Conservation (phyloP, 1,139 yeast species). For the Entelexis sorbosivorans region DNA sequence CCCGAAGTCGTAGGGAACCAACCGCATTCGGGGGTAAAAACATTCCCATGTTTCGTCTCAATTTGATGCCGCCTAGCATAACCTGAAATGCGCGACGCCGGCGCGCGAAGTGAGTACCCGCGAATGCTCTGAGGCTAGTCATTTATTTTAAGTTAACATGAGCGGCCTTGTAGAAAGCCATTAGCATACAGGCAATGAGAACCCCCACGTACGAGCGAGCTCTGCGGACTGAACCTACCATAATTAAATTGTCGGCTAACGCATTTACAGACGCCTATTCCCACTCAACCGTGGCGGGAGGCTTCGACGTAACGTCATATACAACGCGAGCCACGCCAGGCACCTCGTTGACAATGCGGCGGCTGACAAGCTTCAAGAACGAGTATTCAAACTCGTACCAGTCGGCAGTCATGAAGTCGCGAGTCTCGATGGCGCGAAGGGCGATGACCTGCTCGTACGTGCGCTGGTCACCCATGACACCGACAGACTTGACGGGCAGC, state of each 20-base stretch:
- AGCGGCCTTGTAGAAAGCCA: too few relatives aligned
- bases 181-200: too few relatives aligned
- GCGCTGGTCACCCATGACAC: slow-evolving; percentile 99
- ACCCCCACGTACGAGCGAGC: slow-evolving; percentile 15
- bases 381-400: slow-evolving; percentile 92
- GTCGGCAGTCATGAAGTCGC: slow-evolving; percentile 99
- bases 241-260: neutral
- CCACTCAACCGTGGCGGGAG: slow-evolving; percentile 99
- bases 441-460: slow-evolving; percentile 99
- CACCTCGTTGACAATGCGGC: slow-evolving; percentile 96
- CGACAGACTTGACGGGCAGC: slow-evolving; percentile 94
- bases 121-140: too few relatives aligned
- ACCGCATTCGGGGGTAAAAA: too few relatives aligned
- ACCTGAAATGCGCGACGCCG: too few relatives aligned
- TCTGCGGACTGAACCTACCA: neutral
- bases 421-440: slow-evolving; percentile 92
- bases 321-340: slow-evolving; percentile 98
- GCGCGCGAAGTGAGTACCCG: too few relatives aligned
- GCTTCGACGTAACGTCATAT: slow-evolving; percentile 95
- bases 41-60: too few relatives aligned
- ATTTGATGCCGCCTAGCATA: too few relatives aligned
- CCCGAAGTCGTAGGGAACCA: too few relatives aligned
- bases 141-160: too few relatives aligned
- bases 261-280: slow-evolving; percentile 41
- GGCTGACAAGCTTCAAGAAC: slow-evolving; percentile 84